Conservation (phyloP, 768 basidiomycete genomes). For the Boletus pseudopeckii region DNA sequence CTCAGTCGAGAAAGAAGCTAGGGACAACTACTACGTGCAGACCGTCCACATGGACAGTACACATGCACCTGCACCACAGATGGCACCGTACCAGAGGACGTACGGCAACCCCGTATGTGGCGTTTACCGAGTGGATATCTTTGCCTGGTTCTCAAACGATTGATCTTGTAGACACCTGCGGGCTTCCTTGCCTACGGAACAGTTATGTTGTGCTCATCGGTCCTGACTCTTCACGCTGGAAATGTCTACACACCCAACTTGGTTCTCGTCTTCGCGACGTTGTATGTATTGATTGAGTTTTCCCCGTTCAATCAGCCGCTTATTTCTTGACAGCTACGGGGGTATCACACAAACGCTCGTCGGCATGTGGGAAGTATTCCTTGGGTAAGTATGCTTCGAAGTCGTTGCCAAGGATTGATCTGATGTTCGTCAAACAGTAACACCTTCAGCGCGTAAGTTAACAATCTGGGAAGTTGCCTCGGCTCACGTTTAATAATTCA, state of each 20-base stretch:
- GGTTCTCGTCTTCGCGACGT: slow-evolving; percentile 29
- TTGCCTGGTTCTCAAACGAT: not conserved
- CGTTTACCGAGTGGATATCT: not conserved
- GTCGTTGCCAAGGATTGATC: not conserved
- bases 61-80: slow-evolving; percentile 11
- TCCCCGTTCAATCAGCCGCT: not conserved
- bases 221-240: slow-evolving; percentile 23
- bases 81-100: slow-evolving; percentile 28
- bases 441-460: slow-evolving; percentile 27
- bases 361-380: slow-evolving; percentile 33
- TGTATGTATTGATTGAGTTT: slow-evolving; percentile 12
- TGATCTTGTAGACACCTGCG: slow-evolving; percentile 21
- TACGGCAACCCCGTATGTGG: slow-evolving; percentile 24
- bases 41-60: slow-evolving; percentile 21
- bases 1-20: slow-evolving; percentile 22
- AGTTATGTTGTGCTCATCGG: slow-evolving; percentile 29
- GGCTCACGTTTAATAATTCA: not conserved
- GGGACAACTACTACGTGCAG: slow-evolving; percentile 28
- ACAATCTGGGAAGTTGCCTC: not conserved
- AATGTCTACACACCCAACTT: slow-evolving; percentile 21
- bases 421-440: slow-evolving; percentile 19
- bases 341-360: slow-evolving; percentile 30
- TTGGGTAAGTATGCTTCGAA: slow-evolving; percentile 19
- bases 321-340: slow-evolving; percentile 22
- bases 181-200: slow-evolving; percentile 30